Base-by-base conservation (phyloP, 192 early-diverging fungal genomes). In the Coemansia reversa region DNA sequence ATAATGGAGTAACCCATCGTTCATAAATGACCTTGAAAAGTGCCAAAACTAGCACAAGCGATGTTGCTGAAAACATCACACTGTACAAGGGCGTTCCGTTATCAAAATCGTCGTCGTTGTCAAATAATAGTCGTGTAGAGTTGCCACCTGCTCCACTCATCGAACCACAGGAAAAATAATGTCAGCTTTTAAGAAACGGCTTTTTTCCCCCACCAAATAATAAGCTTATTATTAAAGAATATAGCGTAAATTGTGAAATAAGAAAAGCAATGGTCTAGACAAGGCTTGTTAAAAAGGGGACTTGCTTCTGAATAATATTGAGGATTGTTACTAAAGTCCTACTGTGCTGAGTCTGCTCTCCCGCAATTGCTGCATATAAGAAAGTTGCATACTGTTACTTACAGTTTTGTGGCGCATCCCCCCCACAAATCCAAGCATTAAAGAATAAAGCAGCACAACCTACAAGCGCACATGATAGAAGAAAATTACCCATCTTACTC, bases 71-170 rank as follows among this genome's bases (percentile, higher is more conserved):
- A 28, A 65, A 75, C 72, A 80, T 68, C 14, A 75, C 65, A 54
- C 68, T 74, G 66, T 58, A 50, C 0, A 80, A 50, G 0, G 69
- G 53, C 7, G 77, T 69, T 7, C 62, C 59, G 47, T 73, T 52
- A 55, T 63, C 49, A 45, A 58, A 61, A 35, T 79, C 67, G 52
- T 80, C 77, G 69, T 80, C 72, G 54, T 75, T 58, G 58, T 80
- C 72, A 62, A 66, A 75, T 25, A 72, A 18, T 19, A 80, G 58
- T 3, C 77, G 58, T 7, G 77, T 75, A n/a, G 77, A 74, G 62
- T 80, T 75, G 20, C 69, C 72, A 25, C 72, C 77, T 11, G 72
- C 72, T 22, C 72, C 69, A 51, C 71, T 80, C 76, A 79, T 79
- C 16, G 12, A 48, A 39, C n/a, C 32, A 14, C 20, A 27, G 29